Base-by-base conservation (phyloP, 768 basidiomycete species). In the Phylloporus sp. region DNA sequence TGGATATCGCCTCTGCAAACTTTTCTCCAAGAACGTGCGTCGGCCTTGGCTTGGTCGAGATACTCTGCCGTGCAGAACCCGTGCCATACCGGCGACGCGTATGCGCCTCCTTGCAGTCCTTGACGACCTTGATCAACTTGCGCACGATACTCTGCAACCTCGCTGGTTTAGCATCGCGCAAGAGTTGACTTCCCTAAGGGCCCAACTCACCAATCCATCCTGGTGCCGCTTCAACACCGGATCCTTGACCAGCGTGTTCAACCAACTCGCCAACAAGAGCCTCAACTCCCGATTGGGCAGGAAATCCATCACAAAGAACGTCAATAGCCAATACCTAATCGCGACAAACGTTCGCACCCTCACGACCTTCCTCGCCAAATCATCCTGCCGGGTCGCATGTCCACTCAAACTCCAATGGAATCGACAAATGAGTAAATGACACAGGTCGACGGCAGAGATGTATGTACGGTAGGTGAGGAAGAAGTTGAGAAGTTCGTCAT, bases 401-500 rank as follows among this genome's bases (percentile, higher is more conserved):
- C 60, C 58, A 21, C 66, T 68, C 37, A 92, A 68, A 2, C 90
- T 82, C 93, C 92, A 95, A 59, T 90, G 86, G 64, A 95, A 95
- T 22, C 93, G 79, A 50, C 82, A 84, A 23, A 91, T 86, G 39
- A 96, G 74, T 27, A 95, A 70, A 54, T 88, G 82, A 39, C 85
- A 84, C 24, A 96, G 74, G 58, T 92, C 89, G 45, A 85, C 72
- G 3, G 86, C 81, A 42, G 75, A 76, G 62, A 94, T 77, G 64
- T 91, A 94, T 35, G 86, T 81, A 45, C 92, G 82, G 61, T 92
- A 96, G 3, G 91, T 93, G 63, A 95, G 76, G 76, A 96, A 91
- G 63, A 94, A 94, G 57, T 88, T 82, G 46, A 91, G 75, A 23
- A 93, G 74, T 56, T 92, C 88, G 62, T 92, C 90, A 48, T 90